Evolutionary conservation across 306 rosid genomes (phyloP).

Genomic region (Castanea sativa): DNA sequence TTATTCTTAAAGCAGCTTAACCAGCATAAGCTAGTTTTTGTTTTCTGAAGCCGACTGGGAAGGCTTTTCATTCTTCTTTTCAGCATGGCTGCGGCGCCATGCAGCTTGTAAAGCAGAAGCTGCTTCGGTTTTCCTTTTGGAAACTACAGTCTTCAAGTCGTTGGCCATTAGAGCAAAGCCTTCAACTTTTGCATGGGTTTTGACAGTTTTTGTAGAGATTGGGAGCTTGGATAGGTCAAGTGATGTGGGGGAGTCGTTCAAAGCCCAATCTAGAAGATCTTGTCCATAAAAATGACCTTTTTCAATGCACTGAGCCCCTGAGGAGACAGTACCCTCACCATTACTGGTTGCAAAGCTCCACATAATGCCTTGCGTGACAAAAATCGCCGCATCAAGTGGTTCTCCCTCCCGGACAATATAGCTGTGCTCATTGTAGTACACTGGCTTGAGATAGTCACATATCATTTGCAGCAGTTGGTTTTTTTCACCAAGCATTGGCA

Average conservation of each 20-base stretch:
- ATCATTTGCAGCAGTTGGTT: background rate
- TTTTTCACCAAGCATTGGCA: no score
- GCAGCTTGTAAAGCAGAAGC: no score
- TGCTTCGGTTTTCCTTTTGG: no score
- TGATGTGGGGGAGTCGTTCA: slow-evolving; percentile 3
- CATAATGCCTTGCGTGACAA: slow-evolving; percentile 46
- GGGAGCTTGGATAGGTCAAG: slow-evolving; percentile 24
- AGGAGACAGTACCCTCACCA: no score
- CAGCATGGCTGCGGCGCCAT: no score
- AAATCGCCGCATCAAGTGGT: slow-evolving; percentile 47
- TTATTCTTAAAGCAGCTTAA: no score
- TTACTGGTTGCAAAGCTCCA: slow-evolving; percentile 26
- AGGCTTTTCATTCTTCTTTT: no score
- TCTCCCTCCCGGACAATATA: slow-evolving; percentile 43
- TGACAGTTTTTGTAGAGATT: slow-evolving; percentile 14
- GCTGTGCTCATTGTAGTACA: slow-evolving; percentile 33
- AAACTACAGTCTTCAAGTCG: no score
- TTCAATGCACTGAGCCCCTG: slow-evolving; percentile 21
- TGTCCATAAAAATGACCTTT: slow-evolving; percentile 89
- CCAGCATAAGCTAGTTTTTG: no score
- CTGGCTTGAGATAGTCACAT: slow-evolving; percentile 48
- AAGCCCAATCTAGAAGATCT: slow-evolving; percentile 51
- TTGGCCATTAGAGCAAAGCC: no score
- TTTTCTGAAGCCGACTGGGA: no score
- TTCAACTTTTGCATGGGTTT: no score